A percentile compares a stretch with the other conserved stretches of the same genome.
phyloP scores from a whole-genome alignment of 106 monocot species.

The Acanthochlamys bracteata region DNA sequence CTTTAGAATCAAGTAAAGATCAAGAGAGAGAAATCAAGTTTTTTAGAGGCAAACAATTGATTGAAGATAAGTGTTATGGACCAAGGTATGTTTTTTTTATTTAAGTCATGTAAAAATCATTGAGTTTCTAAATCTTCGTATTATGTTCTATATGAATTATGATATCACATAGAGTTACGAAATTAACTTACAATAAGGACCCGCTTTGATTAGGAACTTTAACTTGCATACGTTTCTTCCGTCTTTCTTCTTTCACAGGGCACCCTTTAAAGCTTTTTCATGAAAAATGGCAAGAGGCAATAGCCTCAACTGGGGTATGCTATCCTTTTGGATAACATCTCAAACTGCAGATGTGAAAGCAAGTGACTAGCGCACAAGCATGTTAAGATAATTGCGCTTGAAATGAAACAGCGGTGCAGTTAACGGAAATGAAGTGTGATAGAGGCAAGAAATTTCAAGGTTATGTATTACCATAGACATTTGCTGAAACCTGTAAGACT shows the following conservation, averaged over 20 bases:
- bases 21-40: too few species aligned
- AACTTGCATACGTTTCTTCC: constrained; percentile 39
- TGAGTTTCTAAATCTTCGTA: too few species aligned
- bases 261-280: constrained; percentile 55
- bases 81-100: too few species aligned
- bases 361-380: neutral
- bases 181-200: constrained; percentile 30
- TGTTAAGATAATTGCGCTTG: neutral
- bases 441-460: neutral
- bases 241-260: constrained; percentile 36
- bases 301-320: constrained; percentile 60
- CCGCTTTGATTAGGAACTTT: constrained; percentile 43
- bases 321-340: constrained; percentile 67
- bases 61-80: too few species aligned
- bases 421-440: neutral
- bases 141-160: too few species aligned
- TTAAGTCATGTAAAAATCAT: too few species aligned
- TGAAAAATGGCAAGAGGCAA: constrained; percentile 90
- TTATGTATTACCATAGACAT: constrained; percentile 52
- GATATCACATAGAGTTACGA: too few species aligned
- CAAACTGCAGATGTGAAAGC: constrained; percentile 85
- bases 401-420: neutral
- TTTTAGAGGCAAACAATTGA: too few species aligned
- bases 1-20: too few species aligned
- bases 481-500: constrained; percentile 48